Percentiles rank a stretch among this genome's conserved stretches.
Evolutionary conservation across 495 filamentous ascomycete genomes (phyloP).

Genomic region (Podospora pseudopauciseta): DNA sequence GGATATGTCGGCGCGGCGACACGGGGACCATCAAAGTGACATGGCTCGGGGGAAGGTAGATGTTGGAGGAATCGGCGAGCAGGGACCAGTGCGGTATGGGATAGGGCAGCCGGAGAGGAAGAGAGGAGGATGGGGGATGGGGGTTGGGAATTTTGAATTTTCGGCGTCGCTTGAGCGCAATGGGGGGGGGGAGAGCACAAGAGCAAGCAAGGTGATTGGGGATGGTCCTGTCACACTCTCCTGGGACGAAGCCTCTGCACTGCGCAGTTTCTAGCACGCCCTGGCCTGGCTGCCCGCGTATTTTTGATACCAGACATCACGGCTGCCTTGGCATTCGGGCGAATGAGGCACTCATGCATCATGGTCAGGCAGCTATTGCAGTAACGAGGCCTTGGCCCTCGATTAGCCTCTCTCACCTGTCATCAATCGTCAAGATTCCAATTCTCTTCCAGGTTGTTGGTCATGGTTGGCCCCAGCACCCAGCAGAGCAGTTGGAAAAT

Average conservation of each 20-base stretch:
- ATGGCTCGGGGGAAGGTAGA: slow-evolving; percentile 30
- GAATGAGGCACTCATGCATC: slow-evolving; percentile 29
- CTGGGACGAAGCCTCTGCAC: slow-evolving; percentile 13
- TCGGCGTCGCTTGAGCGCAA: slow-evolving; percentile 37
- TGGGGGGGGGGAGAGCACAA: slow-evolving; percentile 32
- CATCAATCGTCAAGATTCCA: no score
- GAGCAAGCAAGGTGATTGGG: slow-evolving; percentile 33
- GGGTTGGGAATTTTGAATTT: slow-evolving; percentile 40
- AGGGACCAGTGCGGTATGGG: slow-evolving; percentile 28
- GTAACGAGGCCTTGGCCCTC: slow-evolving; percentile 30
- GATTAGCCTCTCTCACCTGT: slow-evolving; percentile 9
- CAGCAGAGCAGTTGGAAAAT: background rate
- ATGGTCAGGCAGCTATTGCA: slow-evolving; percentile 25
- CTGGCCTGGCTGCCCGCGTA: slow-evolving; percentile 25
- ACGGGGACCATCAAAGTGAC: slow-evolving; percentile 34
- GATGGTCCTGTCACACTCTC: slow-evolving; percentile 29
- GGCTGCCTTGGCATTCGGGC: slow-evolving; percentile 28
- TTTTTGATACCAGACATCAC: slow-evolving; percentile 25
- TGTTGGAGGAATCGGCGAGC: slow-evolving; percentile 20
- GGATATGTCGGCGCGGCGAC: slow-evolving; percentile 32
- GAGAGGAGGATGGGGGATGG: slow-evolving; percentile 35
- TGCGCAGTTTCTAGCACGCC: slow-evolving; percentile 36
- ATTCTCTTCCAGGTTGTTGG: background rate
- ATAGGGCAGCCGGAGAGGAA: slow-evolving; percentile 23
- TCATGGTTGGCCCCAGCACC: background rate